Evolutionary conservation across 352 stramenopile species (phyloP), one percentile per base, ranked within the genome.

Genomic region (Phytophthora europaea): DNA sequence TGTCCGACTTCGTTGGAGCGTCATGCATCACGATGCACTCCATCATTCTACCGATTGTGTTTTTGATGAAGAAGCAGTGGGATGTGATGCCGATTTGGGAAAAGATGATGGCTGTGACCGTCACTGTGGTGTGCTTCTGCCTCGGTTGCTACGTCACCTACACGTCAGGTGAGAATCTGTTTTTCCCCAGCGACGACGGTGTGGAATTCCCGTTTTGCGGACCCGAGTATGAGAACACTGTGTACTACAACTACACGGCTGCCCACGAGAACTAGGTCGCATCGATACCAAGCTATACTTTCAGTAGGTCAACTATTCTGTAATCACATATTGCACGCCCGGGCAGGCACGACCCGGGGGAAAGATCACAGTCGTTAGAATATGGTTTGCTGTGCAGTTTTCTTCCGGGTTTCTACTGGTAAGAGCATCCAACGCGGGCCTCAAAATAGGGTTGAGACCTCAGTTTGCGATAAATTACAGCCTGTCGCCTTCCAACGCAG

Each of bases 21-120:
- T 75, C 71, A 10, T 73, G 65, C 57, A 74, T 72, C 36, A 72
- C 71, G 13, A 64, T 78, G 60, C 62, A 75, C 61, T 75, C 67
- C 6, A 75, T 75, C 54, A 70, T 65, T 20, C 45, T 70, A 31
- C 63, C 63, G 15, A 70, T 70, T 22, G 63, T 70, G n/a, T 70
- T 70, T 13, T 23, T 70, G 26, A 70, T 70, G 63, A 70, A 65
- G 43, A 70, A 65, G 53, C 63, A 70, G 53, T 70, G 63, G 63
- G 45, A 26, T 12, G 63, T 70, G 7, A 64, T 65, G 63, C 63
- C 63, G 53, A 64, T 70, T 34, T 70, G 63, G 63, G 63, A 70
- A 33, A 70, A 70, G 31, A 20, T 51, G 18, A 40, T 45, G 40
- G 45, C 63, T 20, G 38, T 70, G 22, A 70, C 53, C 52, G 43